phyloP scores from a whole-genome alignment of 208 protist species.

The Trypanosoma congolense region DNA sequence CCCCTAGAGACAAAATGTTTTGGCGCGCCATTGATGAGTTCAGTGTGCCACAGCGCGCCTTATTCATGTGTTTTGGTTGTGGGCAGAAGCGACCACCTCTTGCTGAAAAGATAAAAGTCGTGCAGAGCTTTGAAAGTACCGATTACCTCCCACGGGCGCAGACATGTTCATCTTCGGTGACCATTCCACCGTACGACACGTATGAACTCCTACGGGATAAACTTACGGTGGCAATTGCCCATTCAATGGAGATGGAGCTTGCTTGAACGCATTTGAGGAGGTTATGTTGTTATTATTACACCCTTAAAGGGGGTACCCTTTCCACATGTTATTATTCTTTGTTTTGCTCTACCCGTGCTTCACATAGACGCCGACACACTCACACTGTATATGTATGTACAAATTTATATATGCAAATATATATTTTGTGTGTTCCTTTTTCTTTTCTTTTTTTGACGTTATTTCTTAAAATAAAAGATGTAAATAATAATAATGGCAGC shows the following conservation, averaged over 20 bases:
- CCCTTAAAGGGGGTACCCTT: too few relatives aligned
- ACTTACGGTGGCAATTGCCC: slow-evolving; percentile 65
- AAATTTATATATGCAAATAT: too few relatives aligned
- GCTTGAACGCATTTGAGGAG: slow-evolving; percentile 26
- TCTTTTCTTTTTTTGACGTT: too few relatives aligned
- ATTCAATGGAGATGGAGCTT: slow-evolving; percentile 90
- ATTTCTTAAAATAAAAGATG: too few relatives aligned
- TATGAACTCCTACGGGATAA: slow-evolving; percentile 78
- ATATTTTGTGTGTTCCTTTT: too few relatives aligned
- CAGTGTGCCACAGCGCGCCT: slow-evolving; percentile 67
- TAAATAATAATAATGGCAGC: too few relatives aligned
- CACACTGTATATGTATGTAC: background rate
- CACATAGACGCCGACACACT: background rate
- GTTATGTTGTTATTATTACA: too few relatives aligned
- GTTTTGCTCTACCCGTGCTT: background rate
- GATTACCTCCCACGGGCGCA: slow-evolving; percentile 84
- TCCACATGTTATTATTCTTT: background rate
- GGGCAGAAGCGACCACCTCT: slow-evolving; percentile 83
- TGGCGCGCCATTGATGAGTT: slow-evolving; percentile 85
- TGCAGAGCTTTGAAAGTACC: slow-evolving; percentile 70
- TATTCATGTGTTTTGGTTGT: slow-evolving; percentile 83
- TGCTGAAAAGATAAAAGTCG: slow-evolving; percentile 62
- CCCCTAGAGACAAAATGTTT: slow-evolving; percentile 57
- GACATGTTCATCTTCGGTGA: slow-evolving; percentile 86
- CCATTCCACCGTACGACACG: slow-evolving; percentile 74